These are phyloP conservation scores for Favolaschia claudopus DNA, from an alignment of 768 basidiomycete species.

Conservation along the genomic window DNA sequence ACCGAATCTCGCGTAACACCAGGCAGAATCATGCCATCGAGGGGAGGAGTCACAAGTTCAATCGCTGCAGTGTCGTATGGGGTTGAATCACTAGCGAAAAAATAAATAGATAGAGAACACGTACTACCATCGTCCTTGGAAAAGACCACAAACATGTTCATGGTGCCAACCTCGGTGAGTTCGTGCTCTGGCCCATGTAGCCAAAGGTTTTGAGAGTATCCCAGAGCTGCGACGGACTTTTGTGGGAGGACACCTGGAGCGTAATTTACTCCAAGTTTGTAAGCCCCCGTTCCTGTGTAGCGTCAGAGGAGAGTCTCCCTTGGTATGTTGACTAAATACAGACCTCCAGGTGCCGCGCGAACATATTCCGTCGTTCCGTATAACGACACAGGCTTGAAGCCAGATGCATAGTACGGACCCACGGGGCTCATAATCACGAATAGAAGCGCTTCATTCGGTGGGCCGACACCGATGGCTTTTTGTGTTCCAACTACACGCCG, in stretches of 20 bases:
- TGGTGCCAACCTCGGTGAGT: constrained; percentile 83
- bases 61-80: constrained; percentile 50
- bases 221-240: constrained; percentile 72
- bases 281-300: constrained; percentile 79
- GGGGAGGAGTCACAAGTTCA: constrained; percentile 87
- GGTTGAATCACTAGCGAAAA: background rate
- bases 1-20: constrained; percentile 92
- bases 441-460: constrained; percentile 82
- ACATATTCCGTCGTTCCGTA: constrained; percentile 86
- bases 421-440: constrained; percentile 88
- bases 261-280: constrained; percentile 89
- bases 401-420: constrained; percentile 85
- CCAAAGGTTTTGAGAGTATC: constrained; percentile 93
- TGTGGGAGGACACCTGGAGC: constrained; percentile 90
- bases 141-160: constrained; percentile 91
- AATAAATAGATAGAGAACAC: constrained; percentile 1
- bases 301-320: background rate
- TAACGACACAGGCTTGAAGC: constrained; percentile 92
- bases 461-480: constrained; percentile 70
- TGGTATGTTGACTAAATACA: too few species aligned
- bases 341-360: constrained; percentile 88
- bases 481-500: constrained; percentile 76
- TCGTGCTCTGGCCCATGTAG: constrained; percentile 74
- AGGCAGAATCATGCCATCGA: constrained; percentile 92
- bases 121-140: constrained; percentile 71